A percentile compares a stretch with the other conserved stretches of the same genome.
Evolutionary conservation across 495 filamentous ascomycete genomes (phyloP).

Genomic region (Viridothelium virens): DNA sequence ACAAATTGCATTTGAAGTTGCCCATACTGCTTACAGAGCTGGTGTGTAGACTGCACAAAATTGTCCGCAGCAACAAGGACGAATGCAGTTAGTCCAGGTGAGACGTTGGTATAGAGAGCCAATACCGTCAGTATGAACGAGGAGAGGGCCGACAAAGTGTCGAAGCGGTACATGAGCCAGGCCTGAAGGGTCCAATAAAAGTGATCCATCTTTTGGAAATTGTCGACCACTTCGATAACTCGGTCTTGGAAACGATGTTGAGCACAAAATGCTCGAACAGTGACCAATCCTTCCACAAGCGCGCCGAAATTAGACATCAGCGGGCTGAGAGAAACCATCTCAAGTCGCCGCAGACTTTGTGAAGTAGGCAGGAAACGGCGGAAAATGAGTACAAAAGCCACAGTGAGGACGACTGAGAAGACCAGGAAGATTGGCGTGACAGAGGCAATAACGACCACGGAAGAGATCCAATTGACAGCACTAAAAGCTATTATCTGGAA

Average conservation of each 20-base stretch:
- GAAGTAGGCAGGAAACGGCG: conserved; percentile 69
- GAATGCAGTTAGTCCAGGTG: conserved; percentile 69
- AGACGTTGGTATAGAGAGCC: conserved; percentile 59
- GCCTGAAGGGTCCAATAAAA: conserved; percentile 82
- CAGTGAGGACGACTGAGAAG: conserved; percentile 56
- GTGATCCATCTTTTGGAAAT: conserved; percentile 86
- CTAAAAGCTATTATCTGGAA: conserved; percentile 59
- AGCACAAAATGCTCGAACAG: conserved; percentile 67
- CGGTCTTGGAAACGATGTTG: conserved; percentile 66
- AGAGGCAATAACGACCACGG: conserved; percentile 64
- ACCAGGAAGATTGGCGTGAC: conserved; percentile 67
- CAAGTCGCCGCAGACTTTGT: conserved; percentile 68
- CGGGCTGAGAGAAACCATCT: conserved; percentile 76
- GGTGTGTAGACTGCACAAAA: conserved; percentile 61
- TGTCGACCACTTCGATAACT: conserved; percentile 67
- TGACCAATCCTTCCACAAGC: conserved; percentile 68
- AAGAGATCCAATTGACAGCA: conserved; percentile 60
- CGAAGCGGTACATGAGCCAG: conserved; percentile 75
- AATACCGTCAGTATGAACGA: conserved; percentile 63
- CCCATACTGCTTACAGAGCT: conserved; percentile 66
- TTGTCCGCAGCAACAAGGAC: conserved; percentile 55
- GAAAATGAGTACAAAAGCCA: conserved; percentile 60
- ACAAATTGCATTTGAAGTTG: conserved; percentile 85
- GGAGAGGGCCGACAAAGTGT: conserved; percentile 58
- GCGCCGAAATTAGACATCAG: conserved; percentile 81